Conservation (phyloP, 1,284 basidiomycete genomes). For the Porodaedalea pini region DNA sequence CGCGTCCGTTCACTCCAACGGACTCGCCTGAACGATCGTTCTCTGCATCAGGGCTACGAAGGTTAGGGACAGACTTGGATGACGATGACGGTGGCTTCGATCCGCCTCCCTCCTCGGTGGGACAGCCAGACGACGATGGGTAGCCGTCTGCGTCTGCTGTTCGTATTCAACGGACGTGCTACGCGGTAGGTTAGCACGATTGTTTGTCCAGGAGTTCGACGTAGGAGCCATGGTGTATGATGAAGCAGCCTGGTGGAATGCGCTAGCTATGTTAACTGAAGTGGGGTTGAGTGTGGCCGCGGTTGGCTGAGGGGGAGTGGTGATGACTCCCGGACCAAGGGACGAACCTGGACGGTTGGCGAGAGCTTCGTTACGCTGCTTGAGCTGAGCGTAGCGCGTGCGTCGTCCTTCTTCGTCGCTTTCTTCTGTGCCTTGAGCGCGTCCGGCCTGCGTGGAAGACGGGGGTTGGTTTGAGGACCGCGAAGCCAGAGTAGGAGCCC, state of each 20-base stretch:
- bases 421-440: conserved; percentile 22
- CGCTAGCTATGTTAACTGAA: conserved; percentile 78
- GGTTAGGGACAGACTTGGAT: conserved; percentile 47
- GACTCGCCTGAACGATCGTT: conserved; percentile 32
- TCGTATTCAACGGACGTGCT: conserved; percentile 79
- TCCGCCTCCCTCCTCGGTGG: conserved; percentile 42
- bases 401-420: conserved; percentile 43
- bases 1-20: conserved; percentile 35
- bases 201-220: conserved; percentile 63
- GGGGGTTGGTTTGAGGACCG: conserved; percentile 33
- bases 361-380: conserved; percentile 45
- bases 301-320: conserved; percentile 52
- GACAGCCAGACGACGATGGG: conserved; percentile 50
- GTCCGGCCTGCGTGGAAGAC: conserved; percentile 19
- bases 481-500: conserved; percentile 53
- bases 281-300: conserved; percentile 75
- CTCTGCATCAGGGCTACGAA: conserved; percentile 61
- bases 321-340: conserved; percentile 32
- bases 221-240: conserved; percentile 33
- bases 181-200: conserved; percentile 53
- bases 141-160: conserved; percentile 53
- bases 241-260: conserved; percentile 68
- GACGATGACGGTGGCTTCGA: conserved; percentile 40
- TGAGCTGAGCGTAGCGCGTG: conserved; percentile 48
- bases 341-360: conserved; percentile 29